A percentile compares a stretch with the other conserved stretches of the same genome.
phyloP scores from a whole-genome alignment of 495 filamentous ascomycete species.

The Sporormia fimetaria region DNA sequence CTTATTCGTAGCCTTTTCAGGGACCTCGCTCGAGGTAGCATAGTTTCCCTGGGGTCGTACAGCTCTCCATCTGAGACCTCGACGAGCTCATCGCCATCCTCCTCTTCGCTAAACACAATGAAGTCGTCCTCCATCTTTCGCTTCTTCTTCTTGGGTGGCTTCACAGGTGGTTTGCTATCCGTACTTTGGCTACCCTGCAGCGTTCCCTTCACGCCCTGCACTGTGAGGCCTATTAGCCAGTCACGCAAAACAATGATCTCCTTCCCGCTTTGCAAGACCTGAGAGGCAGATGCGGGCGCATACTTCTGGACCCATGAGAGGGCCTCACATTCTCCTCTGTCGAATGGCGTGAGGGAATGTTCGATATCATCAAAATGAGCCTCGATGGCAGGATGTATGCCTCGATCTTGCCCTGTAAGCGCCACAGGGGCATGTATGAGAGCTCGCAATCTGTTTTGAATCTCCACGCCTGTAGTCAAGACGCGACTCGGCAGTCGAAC shows the following conservation, averaged over 20 bases:
- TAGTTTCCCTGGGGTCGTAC: slow-evolving; percentile 27
- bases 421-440: slow-evolving; percentile 9
- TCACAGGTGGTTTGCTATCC: slow-evolving; percentile 8
- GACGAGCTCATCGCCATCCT: slow-evolving; percentile 65
- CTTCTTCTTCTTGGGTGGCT: slow-evolving; percentile 45
- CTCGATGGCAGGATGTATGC: slow-evolving; percentile 45
- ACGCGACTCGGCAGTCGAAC: slow-evolving; percentile 25
- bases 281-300: slow-evolving; percentile 53
- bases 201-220: slow-evolving; percentile 59
- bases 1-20: slow-evolving; percentile 23
- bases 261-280: slow-evolving; percentile 65
- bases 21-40: slow-evolving; percentile 29
- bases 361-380: slow-evolving; percentile 50
- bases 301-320: slow-evolving; percentile 79
- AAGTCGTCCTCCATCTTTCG: slow-evolving; percentile 67
- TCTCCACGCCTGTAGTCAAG: slow-evolving; percentile 27
- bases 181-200: slow-evolving; percentile 6
- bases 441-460: slow-evolving; percentile 13
- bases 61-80: slow-evolving; percentile 57
- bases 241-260: slow-evolving; percentile 64
- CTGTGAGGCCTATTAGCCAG: slow-evolving; percentile 69
- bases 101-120: slow-evolving; percentile 74
- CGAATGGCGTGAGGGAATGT: slow-evolving; percentile 62
- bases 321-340: slow-evolving; percentile 62
- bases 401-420: slow-evolving; percentile 1